Conservation (phyloP, 2,329 filamentous ascomycete species). For the Fusarium sororula region DNA sequence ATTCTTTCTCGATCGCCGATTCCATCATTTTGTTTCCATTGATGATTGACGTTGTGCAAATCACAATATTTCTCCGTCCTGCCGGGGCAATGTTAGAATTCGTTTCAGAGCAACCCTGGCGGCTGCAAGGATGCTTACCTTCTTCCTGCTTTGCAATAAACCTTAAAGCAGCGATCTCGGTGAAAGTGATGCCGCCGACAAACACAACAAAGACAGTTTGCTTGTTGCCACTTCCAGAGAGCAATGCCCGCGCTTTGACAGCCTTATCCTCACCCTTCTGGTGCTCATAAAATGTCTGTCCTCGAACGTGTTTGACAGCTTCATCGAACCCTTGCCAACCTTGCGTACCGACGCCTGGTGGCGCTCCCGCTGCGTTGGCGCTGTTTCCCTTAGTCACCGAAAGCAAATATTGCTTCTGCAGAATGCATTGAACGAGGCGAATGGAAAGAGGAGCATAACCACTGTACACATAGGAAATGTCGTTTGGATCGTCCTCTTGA, state of each 20-base stretch:
- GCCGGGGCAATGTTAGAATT: slow-evolving; percentile 27
- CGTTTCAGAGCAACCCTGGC: not conserved
- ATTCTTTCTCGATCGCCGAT: slow-evolving; percentile 77
- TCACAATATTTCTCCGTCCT: slow-evolving; percentile 83
- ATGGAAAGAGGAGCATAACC: slow-evolving; percentile 95
- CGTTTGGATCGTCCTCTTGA: slow-evolving; percentile 91
- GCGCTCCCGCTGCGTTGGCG: slow-evolving; percentile 42
- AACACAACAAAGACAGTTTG: slow-evolving; percentile 98
- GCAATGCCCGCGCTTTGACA: slow-evolving; percentile 82
- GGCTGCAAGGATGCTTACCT: slow-evolving; percentile 55
- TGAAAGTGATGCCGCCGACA: slow-evolving; percentile 94
- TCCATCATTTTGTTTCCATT: slow-evolving; percentile 92
- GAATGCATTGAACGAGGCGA: slow-evolving; percentile 87
- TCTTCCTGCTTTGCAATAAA: slow-evolving; percentile 89
- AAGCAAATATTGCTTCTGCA: slow-evolving; percentile 88
- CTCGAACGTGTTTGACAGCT: slow-evolving; percentile 84
- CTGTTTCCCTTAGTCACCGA: slow-evolving; percentile 73
- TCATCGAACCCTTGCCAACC: slow-evolving; percentile 97
- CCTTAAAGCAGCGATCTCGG: slow-evolving; percentile 91
- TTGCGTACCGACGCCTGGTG: slow-evolving; percentile 68
- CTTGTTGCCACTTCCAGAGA: slow-evolving; percentile 79
- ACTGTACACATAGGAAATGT: slow-evolving; percentile 97
- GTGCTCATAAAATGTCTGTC: slow-evolving; percentile 88
- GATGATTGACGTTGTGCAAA: slow-evolving; percentile 91
- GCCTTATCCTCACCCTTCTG: slow-evolving; percentile 95